phyloP scores from a whole-genome alignment of 345 rosid species.

The Salix udensis region DNA sequence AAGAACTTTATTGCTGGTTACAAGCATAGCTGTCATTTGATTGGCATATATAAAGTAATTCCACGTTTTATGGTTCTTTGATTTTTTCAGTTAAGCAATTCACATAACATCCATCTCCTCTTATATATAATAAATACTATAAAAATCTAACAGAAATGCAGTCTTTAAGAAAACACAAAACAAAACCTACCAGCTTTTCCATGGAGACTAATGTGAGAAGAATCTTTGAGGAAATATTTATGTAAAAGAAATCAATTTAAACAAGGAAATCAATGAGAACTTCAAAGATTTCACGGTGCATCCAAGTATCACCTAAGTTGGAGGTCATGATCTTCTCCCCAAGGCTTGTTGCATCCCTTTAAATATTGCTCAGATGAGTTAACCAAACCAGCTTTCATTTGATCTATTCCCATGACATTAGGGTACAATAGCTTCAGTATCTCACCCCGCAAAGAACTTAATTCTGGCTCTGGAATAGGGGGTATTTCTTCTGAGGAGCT shows the following conservation, averaged over 20 bases:
- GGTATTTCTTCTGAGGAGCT: constrained; percentile 95
- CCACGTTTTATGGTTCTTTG: neutral
- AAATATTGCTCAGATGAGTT: constrained; percentile 48
- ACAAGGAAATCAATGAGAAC: constrained; percentile 21
- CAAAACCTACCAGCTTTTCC: neutral
- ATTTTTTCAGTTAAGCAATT: neutral
- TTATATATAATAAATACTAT: neutral
- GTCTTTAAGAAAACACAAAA: neutral
- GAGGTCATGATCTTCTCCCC: constrained; percentile 93
- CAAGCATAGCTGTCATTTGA: constrained; percentile 2
- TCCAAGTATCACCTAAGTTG: constrained; percentile 74
- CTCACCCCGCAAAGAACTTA: constrained; percentile 68
- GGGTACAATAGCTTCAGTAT: constrained; percentile 77
- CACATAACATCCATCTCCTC: neutral
- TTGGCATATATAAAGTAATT: constrained; percentile 2
- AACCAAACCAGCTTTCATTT: constrained; percentile 54
- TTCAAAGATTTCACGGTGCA: constrained; percentile 21
- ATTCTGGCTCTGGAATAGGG: constrained; percentile 90
- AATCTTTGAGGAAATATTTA: constrained; percentile 5
- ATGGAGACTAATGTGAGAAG: constrained; percentile 1
- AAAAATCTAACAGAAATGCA: neutral
- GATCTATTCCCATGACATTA: constrained; percentile 82
- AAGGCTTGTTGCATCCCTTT: constrained; percentile 66
- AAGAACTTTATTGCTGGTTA: constrained; percentile 3
- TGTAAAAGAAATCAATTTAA: neutral